Percentiles rank a stretch among this genome's conserved stretches.
Conservation (phyloP, 345 rosid species). For the Citrus maxima region DNA sequence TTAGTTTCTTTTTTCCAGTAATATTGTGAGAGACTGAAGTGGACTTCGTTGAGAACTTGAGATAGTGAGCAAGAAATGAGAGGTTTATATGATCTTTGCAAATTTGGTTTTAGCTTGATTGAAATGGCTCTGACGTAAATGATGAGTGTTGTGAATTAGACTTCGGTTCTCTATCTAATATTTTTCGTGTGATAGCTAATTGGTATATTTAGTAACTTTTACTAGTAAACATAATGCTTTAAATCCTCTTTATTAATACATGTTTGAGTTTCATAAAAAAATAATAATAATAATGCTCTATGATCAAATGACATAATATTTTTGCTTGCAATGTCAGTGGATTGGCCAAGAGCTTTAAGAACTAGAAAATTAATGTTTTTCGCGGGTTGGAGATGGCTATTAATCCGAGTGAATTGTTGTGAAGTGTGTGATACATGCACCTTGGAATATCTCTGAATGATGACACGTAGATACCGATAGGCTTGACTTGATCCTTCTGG, state of each 20-base stretch:
- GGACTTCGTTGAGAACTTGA: neutral
- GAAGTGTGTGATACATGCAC: neutral
- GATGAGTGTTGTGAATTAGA: neutral
- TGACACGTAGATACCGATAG: neutral
- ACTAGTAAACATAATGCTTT: neutral
- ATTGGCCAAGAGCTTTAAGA: neutral
- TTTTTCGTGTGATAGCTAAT: neutral
- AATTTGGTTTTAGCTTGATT: neutral
- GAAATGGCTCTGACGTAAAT: neutral
- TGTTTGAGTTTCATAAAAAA: no score
- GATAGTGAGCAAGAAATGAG: neutral
- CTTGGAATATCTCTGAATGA: neutral
- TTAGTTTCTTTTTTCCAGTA: neutral
- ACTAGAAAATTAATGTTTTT: neutral
- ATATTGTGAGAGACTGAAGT: neutral
- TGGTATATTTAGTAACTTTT: neutral
- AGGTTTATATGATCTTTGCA: neutral
- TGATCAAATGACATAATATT: neutral
- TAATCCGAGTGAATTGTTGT: neutral
- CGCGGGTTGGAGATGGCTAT: no score
- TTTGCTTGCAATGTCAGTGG: neutral
- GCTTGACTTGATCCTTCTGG: neutral
- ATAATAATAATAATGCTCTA: neutral
- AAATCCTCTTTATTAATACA: no score
- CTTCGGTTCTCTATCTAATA: neutral